Conservation (phyloP, 2,329 filamentous ascomycete species). For the Paracorniculantispora psalliotae region DNA sequence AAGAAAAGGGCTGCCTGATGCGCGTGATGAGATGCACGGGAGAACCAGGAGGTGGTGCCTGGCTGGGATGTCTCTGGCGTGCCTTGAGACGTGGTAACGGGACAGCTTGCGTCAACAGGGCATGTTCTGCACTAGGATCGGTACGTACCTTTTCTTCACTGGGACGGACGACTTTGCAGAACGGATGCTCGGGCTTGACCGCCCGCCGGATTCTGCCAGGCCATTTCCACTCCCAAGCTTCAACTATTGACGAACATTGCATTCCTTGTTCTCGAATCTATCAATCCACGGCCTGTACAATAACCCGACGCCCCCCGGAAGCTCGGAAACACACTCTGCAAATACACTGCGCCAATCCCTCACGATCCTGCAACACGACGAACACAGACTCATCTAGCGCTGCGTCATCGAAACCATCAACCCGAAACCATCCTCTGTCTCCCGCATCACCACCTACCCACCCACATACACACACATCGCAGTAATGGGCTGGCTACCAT, state of each 20-base stretch:
- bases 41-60: neutral
- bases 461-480: neutral
- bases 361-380: too few relatives aligned
- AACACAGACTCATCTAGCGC: too few relatives aligned
- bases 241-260: neutral
- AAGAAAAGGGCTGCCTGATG: neutral
- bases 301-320: too few relatives aligned
- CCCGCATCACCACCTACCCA: neutral
- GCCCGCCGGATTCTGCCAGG: conserved; percentile 7
- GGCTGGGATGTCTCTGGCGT: neutral
- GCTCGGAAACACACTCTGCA: too few relatives aligned
- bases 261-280: neutral
- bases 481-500: conserved; percentile 45
- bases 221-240: neutral
- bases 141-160: neutral
- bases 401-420: too few relatives aligned
- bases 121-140: neutral
- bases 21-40: neutral
- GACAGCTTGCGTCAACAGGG: neutral
- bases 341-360: too few relatives aligned
- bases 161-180: neutral
- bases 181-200: neutral
- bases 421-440: neutral
- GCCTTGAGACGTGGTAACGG: too few relatives aligned
- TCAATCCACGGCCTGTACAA: neutral